Evolutionary conservation across 331 rosid species (phyloP), one percentile per base, ranked within the genome.

Genomic region (Prunus yedoensis): DNA sequence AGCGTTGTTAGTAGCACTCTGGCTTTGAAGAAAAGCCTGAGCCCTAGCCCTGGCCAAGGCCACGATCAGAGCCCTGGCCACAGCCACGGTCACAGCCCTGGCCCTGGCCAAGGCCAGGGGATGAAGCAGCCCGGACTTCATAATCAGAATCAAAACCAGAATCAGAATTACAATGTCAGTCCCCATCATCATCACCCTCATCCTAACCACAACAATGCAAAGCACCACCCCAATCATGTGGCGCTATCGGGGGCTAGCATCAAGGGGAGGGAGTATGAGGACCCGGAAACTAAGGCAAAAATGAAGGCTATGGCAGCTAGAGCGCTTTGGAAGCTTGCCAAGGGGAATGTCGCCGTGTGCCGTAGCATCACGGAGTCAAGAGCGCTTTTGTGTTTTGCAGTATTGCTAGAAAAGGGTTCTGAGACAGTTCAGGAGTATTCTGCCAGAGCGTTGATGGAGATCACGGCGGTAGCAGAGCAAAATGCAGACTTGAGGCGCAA

Each of bases 281-380:
- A 91, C 58, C 82, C 89, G 0, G 45, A 2, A 1, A 91, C 90
- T 0, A 91, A 91, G 77, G 83, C 82, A 0, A 77, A 86, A 59
- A 91, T 91, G 95, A 91, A 91, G 72, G 90, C 93, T 30, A 86
- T 86, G 93, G 90, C 95, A 0, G 97, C 97, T 0, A 83, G 81
- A 78, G 93, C 97, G 0, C 72, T 91, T 0, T 91, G 97, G 97
- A 82, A 86, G 25, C 83, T 91, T 0, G 68, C 86, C 7, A 88
- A 57, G 23, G 87, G 89, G 38, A 91, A 88, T 71, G 49, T 87
- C 3, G 65, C 76, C 1, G 80, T 91, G 8, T 91, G 97, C 65
- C 78, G 69, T 4, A 87, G 56, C 70, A 89, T 91, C 18, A 86
- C 91, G 0, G 97, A 89, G 76, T 89, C 97, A 2, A 86, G 89